Evolutionary conservation across 352 stramenopile genomes (phyloP).

Genomic region (Globisporangium cederbergense): DNA sequence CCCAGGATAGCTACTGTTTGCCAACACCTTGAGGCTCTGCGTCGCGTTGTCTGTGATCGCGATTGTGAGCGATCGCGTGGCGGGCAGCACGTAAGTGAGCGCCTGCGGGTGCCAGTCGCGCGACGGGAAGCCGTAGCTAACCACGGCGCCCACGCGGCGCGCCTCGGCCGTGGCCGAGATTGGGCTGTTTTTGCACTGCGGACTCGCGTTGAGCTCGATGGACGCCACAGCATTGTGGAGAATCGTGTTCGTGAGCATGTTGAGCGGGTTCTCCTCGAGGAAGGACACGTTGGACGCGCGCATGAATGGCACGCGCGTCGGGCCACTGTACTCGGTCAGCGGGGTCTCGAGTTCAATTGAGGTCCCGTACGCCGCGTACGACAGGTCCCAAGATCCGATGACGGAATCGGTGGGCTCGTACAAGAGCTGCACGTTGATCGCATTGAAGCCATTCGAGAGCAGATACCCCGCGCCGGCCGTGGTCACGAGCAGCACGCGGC

Average conservation of each 20-base stretch:
- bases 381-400: background rate
- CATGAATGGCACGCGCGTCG: background rate
- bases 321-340: background rate
- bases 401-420: background rate
- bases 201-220: background rate
- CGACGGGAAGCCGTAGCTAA: constrained; percentile 7
- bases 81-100: background rate
- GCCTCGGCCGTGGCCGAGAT: background rate
- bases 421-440: constrained; percentile 10
- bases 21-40: background rate
- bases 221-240: background rate
- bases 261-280: background rate
- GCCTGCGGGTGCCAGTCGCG: background rate
- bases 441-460: constrained; percentile 5
- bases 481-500: background rate
- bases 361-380: background rate
- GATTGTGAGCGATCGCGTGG: background rate
- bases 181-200: background rate
- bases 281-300: background rate
- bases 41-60: constrained; percentile 1
- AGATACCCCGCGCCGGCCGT: background rate
- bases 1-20: background rate
- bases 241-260: background rate
- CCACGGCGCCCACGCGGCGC: background rate
- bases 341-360: background rate